Evolutionary conservation across 2,329 filamentous ascomycete species (phyloP), one percentile per base, ranked within the genome.

Genomic region (Exophiala xenobiotica): DNA sequence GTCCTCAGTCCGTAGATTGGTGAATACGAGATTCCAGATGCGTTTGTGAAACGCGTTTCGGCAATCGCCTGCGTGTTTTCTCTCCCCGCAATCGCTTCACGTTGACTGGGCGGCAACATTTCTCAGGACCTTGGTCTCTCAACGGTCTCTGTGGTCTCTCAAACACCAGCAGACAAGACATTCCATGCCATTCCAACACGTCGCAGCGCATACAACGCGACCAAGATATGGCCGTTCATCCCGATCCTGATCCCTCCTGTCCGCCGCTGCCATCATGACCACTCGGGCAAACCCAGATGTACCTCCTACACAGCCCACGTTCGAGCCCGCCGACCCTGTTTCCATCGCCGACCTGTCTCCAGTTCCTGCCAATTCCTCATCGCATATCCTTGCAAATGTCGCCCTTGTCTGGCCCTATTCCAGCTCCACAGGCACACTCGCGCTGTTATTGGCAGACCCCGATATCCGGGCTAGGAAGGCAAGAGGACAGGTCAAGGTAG

Each of bases 321-420:
- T 58, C 38, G 43, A 55, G 22, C 22, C 49, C 16, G 14, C 46
- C 18, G 23, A 42, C 11, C 51, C 38, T 35, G 29, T 59, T 22
- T 42, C 54, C 14, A 73, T 77, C 48, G 68, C 72, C 37, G 61
- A 70, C 51, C 64, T 77, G 16, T 68, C 67, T 11, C 73, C 74
- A 5, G 56, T 7, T 53, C 67, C 38, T 61, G 68, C 12, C 19
- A 60, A 22, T 38, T 57, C n/a, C 43, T 60, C 12, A 49, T 62
- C 19, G 62, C 68, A 66, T 23, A 62, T 96, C 24, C 78, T 81
- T 51, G 90, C 88, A 31, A 76, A 87, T 12, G 82, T 96, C 18
- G 92, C 90, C 6, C 82, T 97, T 27, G 84, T 89, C 51, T 97
- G 92, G 91, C 92, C 92, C 0, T 96, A 89, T 69, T 96, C 88